phyloP scores from a whole-genome alignment of 371 early-diverging fungal genomes.

The Syncephalastrum contaminatum region DNA sequence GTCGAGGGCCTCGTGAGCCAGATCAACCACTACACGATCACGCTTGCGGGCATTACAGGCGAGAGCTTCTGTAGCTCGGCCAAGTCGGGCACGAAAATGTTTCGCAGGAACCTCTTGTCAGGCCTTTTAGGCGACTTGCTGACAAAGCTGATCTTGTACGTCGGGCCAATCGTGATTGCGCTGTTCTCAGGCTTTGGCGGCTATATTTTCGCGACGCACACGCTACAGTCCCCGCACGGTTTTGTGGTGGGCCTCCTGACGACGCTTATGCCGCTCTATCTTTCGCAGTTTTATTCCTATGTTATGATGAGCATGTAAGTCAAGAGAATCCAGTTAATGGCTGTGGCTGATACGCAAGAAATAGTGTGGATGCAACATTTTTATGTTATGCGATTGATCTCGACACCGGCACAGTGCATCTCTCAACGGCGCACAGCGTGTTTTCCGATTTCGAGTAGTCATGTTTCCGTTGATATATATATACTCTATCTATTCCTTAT shows the following conservation, averaged over 20 bases:
- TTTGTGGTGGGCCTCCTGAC: conserved; percentile 67
- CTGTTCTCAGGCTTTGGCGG: conserved; percentile 59
- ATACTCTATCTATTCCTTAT: too few species aligned
- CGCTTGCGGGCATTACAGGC: conserved; percentile 73
- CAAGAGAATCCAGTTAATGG: neutral
- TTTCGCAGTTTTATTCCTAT: conserved; percentile 67
- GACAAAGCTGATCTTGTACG: conserved; percentile 52
- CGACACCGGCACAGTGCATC: conserved; percentile 68
- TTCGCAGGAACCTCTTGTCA: conserved; percentile 69
- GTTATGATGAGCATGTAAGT: conserved; percentile 80
- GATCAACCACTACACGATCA: conserved; percentile 71
- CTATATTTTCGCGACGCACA: conserved; percentile 67
- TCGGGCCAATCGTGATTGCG: conserved; percentile 56
- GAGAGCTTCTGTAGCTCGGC: conserved; percentile 62
- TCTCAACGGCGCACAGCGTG: conserved; percentile 48
- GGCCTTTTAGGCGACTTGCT: conserved; percentile 62
- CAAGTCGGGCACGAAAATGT: conserved; percentile 64
- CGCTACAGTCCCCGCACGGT: conserved; percentile 65
- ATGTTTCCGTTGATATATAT: neutral
- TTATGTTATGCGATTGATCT: conserved; percentile 81
- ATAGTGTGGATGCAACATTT: conserved; percentile 76
- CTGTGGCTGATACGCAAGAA: neutral
- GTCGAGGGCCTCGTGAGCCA: conserved; percentile 56
- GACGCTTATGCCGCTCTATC: conserved; percentile 63
- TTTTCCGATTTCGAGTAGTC: conserved; percentile 34